These are phyloP conservation scores for Biancaea sappan DNA, from an alignment of 306 rosid genomes.

Conservation along the genomic window DNA sequence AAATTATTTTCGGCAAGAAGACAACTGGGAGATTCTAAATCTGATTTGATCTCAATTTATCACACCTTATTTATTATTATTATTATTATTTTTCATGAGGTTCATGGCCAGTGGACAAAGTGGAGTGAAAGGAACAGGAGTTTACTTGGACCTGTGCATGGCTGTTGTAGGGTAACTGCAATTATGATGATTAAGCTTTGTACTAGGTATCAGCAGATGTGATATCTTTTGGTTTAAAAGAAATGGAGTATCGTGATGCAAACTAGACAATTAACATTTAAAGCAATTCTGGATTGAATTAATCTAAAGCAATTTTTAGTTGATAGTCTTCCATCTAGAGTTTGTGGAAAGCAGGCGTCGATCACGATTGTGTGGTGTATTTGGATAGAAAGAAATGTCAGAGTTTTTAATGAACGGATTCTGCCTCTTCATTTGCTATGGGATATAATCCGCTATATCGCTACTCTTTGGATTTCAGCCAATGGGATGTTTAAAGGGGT, in stretches of 20 bases:
- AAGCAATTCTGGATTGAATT: constrained; percentile 18
- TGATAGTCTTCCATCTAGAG: constrained; percentile 22
- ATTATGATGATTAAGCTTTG: constrained; percentile 8
- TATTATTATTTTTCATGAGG: not conserved
- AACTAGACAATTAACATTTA: constrained; percentile 17
- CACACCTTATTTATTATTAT: constrained; percentile 8
- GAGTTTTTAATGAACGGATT: too few relatives aligned
- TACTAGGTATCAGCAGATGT: constrained; percentile 6
- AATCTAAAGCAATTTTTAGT: constrained; percentile 6
- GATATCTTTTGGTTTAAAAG: constrained; percentile 4
- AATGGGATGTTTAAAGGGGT: too few relatives aligned
- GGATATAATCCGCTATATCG: too few relatives aligned
- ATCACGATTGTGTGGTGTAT: too few relatives aligned
- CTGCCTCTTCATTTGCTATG: too few relatives aligned
- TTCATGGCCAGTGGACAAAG: not conserved
- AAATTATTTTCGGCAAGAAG: not conserved
- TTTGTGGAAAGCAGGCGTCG: too few relatives aligned
- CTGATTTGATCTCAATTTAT: not conserved
- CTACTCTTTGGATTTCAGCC: too few relatives aligned
- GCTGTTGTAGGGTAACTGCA: constrained; percentile 20
- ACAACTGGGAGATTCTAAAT: constrained; percentile 12
- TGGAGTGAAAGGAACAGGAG: not conserved
- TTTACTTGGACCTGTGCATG: not conserved
- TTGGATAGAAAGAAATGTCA: too few relatives aligned
- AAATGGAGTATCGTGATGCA: constrained; percentile 2